Base-by-base conservation (phyloP, 1,139 yeast genomes). In the Taiozyma onychis region DNA sequence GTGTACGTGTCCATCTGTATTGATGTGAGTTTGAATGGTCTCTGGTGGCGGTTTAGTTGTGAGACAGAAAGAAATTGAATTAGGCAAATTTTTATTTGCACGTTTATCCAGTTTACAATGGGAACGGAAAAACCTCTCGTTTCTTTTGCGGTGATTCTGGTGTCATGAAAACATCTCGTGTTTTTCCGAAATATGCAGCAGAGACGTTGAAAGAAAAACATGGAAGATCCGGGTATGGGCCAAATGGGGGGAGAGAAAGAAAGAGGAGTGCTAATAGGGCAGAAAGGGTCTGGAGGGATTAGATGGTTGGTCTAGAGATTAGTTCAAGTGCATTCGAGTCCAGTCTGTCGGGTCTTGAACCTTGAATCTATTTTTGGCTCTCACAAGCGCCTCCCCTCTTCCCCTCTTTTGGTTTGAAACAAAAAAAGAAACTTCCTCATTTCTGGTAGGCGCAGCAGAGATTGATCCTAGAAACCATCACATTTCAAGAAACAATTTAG, bases 1-100 rank as follows among this genome's bases (percentile, higher is more conserved):
- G 21, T 16, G 14, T 9, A 47, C 21, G 21, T 43, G 48, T 14
- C 45, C 48, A 39, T 50, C 46, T 46, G 47, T 50, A 6, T 30
- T n/a, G 5, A 26, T 37, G 8, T 4, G 30, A 27, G 13, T 16
- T 18, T 10, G 6, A 6, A 5, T 4, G 13, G 32, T 30, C 34
- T 32, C 35, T 32, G 35, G 35, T 32, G 35, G 18, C 18, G 35
- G 14, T 32, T 32, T 11, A 14, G n/a, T 24, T 30, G 13, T 10
- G 18, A n/a, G 18, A 32, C 8, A 32, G 18, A 32, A 32, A 7
- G 18, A 32, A 32, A 6, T 13, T n/a, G n/a, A 7, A n/a, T 32
- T 6, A n/a, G 35, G 35, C 34, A 32, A 32, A 32, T n/a, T 32
- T 32, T 32, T 32, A 32, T 18, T 13, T 32, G 16, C 35, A 32